Evolutionary conservation across 2,329 filamentous ascomycete species (phyloP).

Genomic region (Lojkania enalia): DNA sequence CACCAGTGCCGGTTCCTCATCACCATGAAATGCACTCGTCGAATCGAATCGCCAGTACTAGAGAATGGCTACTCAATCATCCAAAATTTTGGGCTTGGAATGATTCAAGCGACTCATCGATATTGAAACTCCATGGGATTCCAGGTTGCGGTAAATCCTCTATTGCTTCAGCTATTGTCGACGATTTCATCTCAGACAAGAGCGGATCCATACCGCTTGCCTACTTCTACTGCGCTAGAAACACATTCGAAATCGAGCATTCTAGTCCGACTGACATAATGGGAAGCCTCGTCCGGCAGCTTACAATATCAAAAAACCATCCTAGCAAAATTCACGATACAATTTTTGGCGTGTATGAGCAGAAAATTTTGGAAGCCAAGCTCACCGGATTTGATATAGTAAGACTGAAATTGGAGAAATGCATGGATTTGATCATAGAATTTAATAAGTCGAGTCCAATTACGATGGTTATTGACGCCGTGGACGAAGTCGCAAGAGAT

Average conservation of each 20-base stretch:
- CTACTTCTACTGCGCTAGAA: slow-evolving; percentile 26
- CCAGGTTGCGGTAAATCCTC: slow-evolving; percentile 41
- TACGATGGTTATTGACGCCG: too few species aligned
- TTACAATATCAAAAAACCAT: too few species aligned
- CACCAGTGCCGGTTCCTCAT: slow-evolving; percentile 14
- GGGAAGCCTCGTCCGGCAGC: too few species aligned
- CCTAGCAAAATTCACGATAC: too few species aligned
- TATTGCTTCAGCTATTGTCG: slow-evolving; percentile 29
- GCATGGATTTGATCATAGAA: too few species aligned
- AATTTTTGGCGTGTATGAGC: too few species aligned
- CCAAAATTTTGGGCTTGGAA: slow-evolving; percentile 30
- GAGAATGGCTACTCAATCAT: slow-evolving; percentile 20
- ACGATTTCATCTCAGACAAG: slow-evolving; percentile 12
- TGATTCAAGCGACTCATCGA: slow-evolving; percentile 32
- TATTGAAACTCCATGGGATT: slow-evolving; percentile 43
- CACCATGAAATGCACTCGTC: slow-evolving; percentile 18
- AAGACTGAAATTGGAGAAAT: too few species aligned
- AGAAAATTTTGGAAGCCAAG: too few species aligned
- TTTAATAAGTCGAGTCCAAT: too few species aligned
- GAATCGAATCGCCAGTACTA: slow-evolving; percentile 14
- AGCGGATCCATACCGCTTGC: slow-evolving; percentile 15
- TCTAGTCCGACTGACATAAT: too few species aligned
- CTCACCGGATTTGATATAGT: too few species aligned
- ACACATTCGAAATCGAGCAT: slow-evolving; percentile 19
- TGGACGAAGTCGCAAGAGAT: too few species aligned